Evolutionary conservation across 1,139 yeast species (phyloP), one percentile per base, ranked within the genome.

Genomic region (Debaryomyces sp.): DNA sequence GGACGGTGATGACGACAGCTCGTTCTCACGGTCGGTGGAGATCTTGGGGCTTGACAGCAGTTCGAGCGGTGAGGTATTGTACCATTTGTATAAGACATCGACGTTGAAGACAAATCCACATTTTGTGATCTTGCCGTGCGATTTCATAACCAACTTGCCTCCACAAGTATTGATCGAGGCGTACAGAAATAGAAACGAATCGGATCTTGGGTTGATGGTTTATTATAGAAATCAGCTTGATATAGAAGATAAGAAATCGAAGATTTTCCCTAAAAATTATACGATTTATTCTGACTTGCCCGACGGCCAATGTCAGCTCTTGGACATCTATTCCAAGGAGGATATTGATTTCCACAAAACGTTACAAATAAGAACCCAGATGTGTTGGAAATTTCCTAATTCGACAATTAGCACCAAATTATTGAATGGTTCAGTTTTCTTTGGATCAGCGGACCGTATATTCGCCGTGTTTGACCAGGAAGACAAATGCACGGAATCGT

Each of bases 81-180:
- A 63, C 47, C 73, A 77, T 27, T 73, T 81, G 47, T 67, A 84
- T 58, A 73, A 80, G 71, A 68, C 48, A 60, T 68, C 50, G 63
- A 73, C 48, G 58, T 68, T 50, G 63, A 74, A 44, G 82, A 52
- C 60, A n/a, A 57, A 53, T 40, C 53, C 61, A 46, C 58, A 89
- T 62, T 86, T 90, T 61, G 89, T 91, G 18, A 67, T 94, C 37
- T 70, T 95, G 52, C 97, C 99, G 4, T 92, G 98, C 71, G 99
- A 95, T 67, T 88, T 94, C 60, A 76, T 94, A 44, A 90, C 98
- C 5, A 92, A 92, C 64, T 75, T 92, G 38, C 96, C 97, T 5
- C 97, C 99, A 4, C 94, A 88, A 59, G 87, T 87, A 21, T 75
- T 95, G 39, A 83, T 92, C 46, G 97, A 94, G 63, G 87, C 87